Percentiles rank a stretch among this genome's conserved stretches.
Evolutionary conservation across 192 early-diverging fungal species (phyloP).

Genomic region (Entomortierella parvispora): DNA sequence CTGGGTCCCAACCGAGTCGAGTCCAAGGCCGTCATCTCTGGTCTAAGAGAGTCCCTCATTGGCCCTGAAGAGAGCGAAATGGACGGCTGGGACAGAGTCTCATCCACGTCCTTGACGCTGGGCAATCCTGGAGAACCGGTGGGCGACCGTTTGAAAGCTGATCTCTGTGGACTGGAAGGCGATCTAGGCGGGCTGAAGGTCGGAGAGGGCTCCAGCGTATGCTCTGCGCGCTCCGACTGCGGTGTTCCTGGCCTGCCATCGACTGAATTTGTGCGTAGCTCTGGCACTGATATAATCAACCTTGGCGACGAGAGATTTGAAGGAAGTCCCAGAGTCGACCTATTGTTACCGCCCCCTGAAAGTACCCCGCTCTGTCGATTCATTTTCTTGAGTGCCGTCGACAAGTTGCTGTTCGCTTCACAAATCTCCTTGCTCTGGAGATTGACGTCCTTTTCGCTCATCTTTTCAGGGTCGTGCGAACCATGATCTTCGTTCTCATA

Average conservation of each 20-base stretch:
- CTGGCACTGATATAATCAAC: background rate
- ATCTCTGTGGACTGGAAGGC: conserved; percentile 13
- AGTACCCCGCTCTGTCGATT: conserved; percentile 26
- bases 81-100: background rate
- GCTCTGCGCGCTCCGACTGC: background rate
- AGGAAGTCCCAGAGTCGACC: conserved; percentile 9
- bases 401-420: conserved; percentile 9
- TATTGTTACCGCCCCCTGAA: background rate
- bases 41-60: background rate
- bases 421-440: conserved; percentile 7
- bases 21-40: background rate
- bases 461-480: background rate
- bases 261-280: background rate
- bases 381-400: conserved; percentile 16
- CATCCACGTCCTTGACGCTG: background rate
- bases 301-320: conserved; percentile 4
- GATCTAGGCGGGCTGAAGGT: conserved; percentile 13
- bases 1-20: conserved; percentile 12
- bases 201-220: conserved; percentile 9
- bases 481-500: background rate
- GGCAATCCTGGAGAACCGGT: conserved; percentile 6
- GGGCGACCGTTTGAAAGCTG: conserved; percentile 4
- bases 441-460: conserved; percentile 5
- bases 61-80: background rate
- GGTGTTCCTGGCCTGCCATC: background rate